Conservation (phyloP, 2,329 filamentous ascomycete genomes). For the Hypoxylon sp. region DNA sequence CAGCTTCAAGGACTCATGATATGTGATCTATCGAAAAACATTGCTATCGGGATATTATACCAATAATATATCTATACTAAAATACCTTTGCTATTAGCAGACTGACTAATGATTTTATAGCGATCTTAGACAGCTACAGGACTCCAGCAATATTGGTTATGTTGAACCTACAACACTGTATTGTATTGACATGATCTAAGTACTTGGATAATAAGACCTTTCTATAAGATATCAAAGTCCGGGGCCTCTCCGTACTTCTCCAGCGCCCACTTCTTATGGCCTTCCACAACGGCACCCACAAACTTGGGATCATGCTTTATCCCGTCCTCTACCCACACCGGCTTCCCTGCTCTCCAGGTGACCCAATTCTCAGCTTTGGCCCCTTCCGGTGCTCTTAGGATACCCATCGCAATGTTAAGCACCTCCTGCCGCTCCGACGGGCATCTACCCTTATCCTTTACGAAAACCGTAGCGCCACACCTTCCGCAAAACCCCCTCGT, state of each 20-base stretch:
- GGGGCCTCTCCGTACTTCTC: slow-evolving; percentile 54
- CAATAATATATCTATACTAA: neutral
- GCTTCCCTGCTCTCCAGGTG: slow-evolving; percentile 60
- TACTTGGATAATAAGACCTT: neutral
- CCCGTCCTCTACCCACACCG: slow-evolving; percentile 55
- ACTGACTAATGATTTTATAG: neutral
- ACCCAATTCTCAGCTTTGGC: slow-evolving; percentile 63
- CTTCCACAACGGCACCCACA: slow-evolving; percentile 55
- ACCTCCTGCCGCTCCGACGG: slow-evolving; percentile 55
- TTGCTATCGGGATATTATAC: neutral
- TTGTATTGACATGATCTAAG: neutral
- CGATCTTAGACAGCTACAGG: neutral
- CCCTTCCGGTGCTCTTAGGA: slow-evolving; percentile 63
- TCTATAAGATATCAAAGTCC: slow-evolving; percentile 34
- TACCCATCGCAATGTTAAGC: slow-evolving; percentile 61
- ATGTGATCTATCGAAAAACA: neutral
- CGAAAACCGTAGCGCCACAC: slow-evolving; percentile 64
- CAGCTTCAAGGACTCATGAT: neutral
- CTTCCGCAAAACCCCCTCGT: slow-evolving; percentile 62
- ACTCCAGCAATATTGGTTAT: neutral
- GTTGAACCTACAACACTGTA: neutral
- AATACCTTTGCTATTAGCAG: neutral
- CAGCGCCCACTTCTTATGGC: slow-evolving; percentile 58
- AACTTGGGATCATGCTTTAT: slow-evolving; percentile 58
- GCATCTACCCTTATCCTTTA: slow-evolving; percentile 49